phyloP scores from a whole-genome alignment of 2,329 filamentous ascomycete species.

The Pseudogymnoascus sp. region DNA sequence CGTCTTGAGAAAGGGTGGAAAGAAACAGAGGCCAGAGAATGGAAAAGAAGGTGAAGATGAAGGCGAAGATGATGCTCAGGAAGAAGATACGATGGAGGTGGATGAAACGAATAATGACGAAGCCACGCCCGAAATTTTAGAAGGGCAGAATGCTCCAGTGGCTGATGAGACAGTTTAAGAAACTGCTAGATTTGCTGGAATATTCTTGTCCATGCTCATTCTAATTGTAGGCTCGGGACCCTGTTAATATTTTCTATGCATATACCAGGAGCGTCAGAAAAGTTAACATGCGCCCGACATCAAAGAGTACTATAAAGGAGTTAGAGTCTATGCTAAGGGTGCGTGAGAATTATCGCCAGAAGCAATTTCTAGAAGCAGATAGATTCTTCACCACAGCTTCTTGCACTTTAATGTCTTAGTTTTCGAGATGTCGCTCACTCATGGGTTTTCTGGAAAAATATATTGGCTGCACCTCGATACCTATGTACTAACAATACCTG shows the following conservation, averaged over 20 bases:
- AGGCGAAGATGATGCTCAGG: not conserved
- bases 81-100: not conserved
- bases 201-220: not conserved
- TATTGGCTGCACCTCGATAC: not conserved
- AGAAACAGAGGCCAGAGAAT: not conserved
- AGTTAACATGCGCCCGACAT: not conserved
- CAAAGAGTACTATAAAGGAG: not conserved
- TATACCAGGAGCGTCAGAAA: not conserved
- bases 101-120: not conserved
- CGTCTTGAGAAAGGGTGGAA: conserved; percentile 44
- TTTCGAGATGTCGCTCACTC: not conserved
- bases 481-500: not conserved
- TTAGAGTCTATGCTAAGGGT: not conserved
- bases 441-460: not conserved
- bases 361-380: not conserved
- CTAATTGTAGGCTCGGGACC: not conserved
- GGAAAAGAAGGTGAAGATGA: not conserved
- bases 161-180: not conserved
- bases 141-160: not conserved
- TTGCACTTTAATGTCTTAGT: not conserved
- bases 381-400: not conserved
- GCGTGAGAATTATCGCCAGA: not conserved
- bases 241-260: not conserved
- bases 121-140: not conserved
- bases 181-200: not conserved